phyloP scores from a whole-genome alignment of 2,329 filamentous ascomycete species.

The Alternaria tenuissima region DNA sequence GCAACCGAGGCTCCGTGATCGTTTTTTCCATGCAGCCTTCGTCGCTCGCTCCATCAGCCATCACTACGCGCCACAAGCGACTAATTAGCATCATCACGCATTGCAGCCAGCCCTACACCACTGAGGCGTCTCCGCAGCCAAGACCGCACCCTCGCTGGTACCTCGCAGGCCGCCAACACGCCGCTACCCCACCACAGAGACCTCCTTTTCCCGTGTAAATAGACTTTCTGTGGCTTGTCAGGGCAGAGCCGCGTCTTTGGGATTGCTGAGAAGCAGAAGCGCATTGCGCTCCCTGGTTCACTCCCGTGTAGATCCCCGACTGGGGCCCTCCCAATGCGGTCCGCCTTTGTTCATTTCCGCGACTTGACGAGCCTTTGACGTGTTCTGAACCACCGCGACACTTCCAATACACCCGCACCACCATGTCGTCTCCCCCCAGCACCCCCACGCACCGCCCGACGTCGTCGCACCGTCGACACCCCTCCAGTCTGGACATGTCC shows the following conservation, averaged over 20 bases:
- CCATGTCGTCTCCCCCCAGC: slow-evolving; percentile 54
- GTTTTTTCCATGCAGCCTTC: slow-evolving; percentile 2
- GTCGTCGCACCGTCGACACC: slow-evolving; percentile 50
- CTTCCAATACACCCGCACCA: slow-evolving; percentile 15
- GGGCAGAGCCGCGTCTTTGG: slow-evolving; percentile 6
- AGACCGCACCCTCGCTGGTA: slow-evolving; percentile 27
- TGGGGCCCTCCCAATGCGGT: slow-evolving; percentile 20
- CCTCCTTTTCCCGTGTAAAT: slow-evolving; percentile 1
- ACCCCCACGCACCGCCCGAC: slow-evolving; percentile 50
- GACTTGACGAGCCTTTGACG: slow-evolving; percentile 13
- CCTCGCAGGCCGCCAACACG: slow-evolving; percentile 15
- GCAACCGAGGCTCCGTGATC: slow-evolving; percentile 3
- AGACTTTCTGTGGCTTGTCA: slow-evolving; percentile 2
- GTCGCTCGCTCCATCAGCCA: slow-evolving; percentile 19
- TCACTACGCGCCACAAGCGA: slow-evolving; percentile 23
- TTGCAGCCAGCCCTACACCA: slow-evolving; percentile 20
- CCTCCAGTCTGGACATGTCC: slow-evolving; percentile 55
- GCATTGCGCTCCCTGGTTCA: slow-evolving; percentile 17
- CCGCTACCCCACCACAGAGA: slow-evolving; percentile 17
- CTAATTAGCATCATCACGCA: slow-evolving; percentile 7
- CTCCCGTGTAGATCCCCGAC: slow-evolving; percentile 21
- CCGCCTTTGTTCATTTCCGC: slow-evolving; percentile 13
- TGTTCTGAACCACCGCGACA: slow-evolving; percentile 10
- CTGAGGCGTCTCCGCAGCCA: slow-evolving; percentile 29
- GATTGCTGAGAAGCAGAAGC: slow-evolving; percentile 16